Percentiles rank a stretch among this genome's conserved stretches.
These are phyloP conservation scores for Backusella parvicylindrica DNA, from an alignment of 192 early-diverging fungal genomes.

Conservation along the genomic window DNA sequence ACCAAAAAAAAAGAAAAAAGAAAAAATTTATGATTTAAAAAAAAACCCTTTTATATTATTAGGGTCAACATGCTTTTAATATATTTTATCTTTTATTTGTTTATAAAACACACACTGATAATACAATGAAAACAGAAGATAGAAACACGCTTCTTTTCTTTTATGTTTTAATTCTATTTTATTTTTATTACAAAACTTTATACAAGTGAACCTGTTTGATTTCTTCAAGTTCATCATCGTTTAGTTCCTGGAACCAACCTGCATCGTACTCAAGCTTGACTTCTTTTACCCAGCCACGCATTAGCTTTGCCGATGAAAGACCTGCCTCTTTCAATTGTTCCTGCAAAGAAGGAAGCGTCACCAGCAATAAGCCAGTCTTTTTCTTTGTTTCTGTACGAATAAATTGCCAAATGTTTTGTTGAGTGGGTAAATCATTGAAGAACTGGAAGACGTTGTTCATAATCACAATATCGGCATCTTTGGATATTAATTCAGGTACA, in stretches of 20 bases:
- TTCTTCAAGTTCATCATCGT: slow-evolving; percentile 51
- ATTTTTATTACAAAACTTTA: slow-evolving; percentile 40
- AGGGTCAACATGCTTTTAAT: no score
- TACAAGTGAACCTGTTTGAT: slow-evolving; percentile 55
- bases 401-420: slow-evolving; percentile 52
- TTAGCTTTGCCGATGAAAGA: slow-evolving; percentile 38
- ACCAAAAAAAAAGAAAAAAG: background rate
- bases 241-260: slow-evolving; percentile 46
- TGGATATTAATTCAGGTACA: slow-evolving; percentile 33
- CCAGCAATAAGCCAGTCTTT: slow-evolving; percentile 38
- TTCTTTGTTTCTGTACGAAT: slow-evolving; percentile 39
- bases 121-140: no score
- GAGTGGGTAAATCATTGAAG: slow-evolving; percentile 40
- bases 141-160: no score
- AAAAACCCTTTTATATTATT: background rate
- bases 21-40: background rate
- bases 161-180: no score
- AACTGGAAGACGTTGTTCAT: slow-evolving; percentile 66
- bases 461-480: slow-evolving; percentile 49
- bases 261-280: slow-evolving; percentile 43
- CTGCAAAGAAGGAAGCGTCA: slow-evolving; percentile 51
- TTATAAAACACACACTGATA: no score
- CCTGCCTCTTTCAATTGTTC: slow-evolving; percentile 58
- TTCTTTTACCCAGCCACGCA: slow-evolving; percentile 47
- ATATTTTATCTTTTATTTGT: no score